Percentiles rank a stretch among this genome's conserved stretches.
phyloP scores from a whole-genome alignment of 164 flowering plant species.

The Vitis rupestris region DNA sequence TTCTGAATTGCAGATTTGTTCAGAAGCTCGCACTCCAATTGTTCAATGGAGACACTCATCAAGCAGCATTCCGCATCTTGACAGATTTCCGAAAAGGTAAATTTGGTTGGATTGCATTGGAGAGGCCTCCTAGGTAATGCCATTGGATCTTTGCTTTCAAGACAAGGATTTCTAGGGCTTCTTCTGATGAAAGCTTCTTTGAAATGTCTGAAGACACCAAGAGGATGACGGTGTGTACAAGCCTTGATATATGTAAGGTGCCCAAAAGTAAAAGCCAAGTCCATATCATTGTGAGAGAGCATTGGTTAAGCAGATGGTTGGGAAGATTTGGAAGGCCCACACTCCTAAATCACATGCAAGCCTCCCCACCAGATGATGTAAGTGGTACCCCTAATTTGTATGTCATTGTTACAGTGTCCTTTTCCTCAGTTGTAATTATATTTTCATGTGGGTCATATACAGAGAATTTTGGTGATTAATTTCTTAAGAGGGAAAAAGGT shows the following conservation, averaged over 20 bases:
- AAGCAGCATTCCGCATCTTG: conserved; percentile 88
- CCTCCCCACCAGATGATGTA: no score
- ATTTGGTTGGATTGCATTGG: conserved; percentile 88
- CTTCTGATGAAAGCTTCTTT: not conserved
- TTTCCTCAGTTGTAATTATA: no score
- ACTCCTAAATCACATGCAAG: no score
- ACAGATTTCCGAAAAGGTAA: conserved; percentile 89
- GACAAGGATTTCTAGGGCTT: no score
- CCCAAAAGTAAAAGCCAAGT: not conserved
- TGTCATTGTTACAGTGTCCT: no score
- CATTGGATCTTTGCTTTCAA: conserved; percentile 1
- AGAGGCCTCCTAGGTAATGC: conserved; percentile 72
- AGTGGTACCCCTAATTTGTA: no score
- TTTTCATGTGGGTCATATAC: no score
- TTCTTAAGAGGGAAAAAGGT: no score
- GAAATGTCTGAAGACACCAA: no score
- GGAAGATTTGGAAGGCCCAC: no score
- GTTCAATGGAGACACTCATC: conserved; percentile 80
- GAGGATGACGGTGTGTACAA: not conserved
- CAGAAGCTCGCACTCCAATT: conserved; percentile 67
- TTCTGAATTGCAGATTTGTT: conserved; percentile 57
- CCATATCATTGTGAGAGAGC: not conserved
- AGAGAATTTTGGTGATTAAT: no score
- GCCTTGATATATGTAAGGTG: not conserved
- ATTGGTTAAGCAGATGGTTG: not conserved